Percentiles rank a stretch among this genome's conserved stretches.
Evolutionary conservation across 139 green algal species (phyloP).

Genomic region (Ettlia oleoabundans): DNA sequence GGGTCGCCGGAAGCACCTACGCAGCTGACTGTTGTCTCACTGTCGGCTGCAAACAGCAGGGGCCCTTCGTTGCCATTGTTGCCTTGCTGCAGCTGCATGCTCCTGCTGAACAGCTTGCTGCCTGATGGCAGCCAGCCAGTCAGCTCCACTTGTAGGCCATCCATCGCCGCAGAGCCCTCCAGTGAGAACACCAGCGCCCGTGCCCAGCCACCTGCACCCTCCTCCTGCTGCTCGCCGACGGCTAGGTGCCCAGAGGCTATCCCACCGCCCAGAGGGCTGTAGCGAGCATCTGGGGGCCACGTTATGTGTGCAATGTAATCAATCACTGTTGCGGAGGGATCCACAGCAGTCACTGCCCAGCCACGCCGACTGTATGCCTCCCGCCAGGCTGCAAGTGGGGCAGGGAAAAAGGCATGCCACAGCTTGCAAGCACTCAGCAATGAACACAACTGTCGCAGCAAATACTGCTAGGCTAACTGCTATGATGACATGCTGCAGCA

Average conservation of each 20-base stretch:
- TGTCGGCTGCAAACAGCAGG: slow-evolving; percentile 1
- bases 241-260: neutral
- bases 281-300: slow-evolving; percentile 53
- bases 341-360: slow-evolving; percentile 40
- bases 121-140: slow-evolving; percentile 15
- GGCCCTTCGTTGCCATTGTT: neutral
- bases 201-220: slow-evolving; percentile 17
- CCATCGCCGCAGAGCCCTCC: neutral
- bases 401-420: neutral
- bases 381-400: slow-evolving; percentile 20
- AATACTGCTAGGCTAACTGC: too few species aligned
- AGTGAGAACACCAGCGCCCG: slow-evolving; percentile 47
- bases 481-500: too few species aligned
- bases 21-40: slow-evolving; percentile 16
- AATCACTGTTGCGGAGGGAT: slow-evolving; percentile 29
- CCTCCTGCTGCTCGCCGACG: neutral
- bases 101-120: slow-evolving; percentile 2
- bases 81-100: slow-evolving; percentile 22
- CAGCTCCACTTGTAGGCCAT: slow-evolving; percentile 15
- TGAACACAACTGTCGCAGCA: too few species aligned
- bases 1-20: slow-evolving; percentile 3
- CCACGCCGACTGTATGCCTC: slow-evolving; percentile 13
- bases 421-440: neutral
- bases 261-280: slow-evolving; percentile 40
- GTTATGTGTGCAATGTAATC: slow-evolving; percentile 51